These are phyloP conservation scores for Xylaria castorea DNA, from an alignment of 495 filamentous ascomycete genomes.

Conservation along the genomic window DNA sequence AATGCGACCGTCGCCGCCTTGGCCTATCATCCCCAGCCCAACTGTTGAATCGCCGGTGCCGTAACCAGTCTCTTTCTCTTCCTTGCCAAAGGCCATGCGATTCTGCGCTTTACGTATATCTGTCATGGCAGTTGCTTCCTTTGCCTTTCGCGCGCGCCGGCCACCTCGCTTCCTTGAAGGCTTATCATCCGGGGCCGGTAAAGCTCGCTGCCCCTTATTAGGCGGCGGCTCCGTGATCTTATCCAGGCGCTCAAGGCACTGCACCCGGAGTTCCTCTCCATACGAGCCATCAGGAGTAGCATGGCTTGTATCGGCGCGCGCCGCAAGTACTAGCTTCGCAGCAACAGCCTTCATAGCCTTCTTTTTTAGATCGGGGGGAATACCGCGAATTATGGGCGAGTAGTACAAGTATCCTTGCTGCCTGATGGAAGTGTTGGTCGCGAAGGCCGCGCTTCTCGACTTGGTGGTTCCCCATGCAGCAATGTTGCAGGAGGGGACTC, in stretches of 20 bases:
- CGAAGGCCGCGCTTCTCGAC: slow-evolving; percentile 81
- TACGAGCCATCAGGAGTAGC: slow-evolving; percentile 79
- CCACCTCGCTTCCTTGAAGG: slow-evolving; percentile 92
- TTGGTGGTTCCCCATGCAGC: slow-evolving; percentile 88
- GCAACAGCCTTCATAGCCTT: slow-evolving; percentile 96
- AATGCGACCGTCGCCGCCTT: slow-evolving; percentile 83
- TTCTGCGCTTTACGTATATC: slow-evolving; percentile 97
- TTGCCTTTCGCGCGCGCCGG: slow-evolving; percentile 88
- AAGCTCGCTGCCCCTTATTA: slow-evolving; percentile 84
- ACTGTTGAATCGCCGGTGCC: slow-evolving; percentile 84
- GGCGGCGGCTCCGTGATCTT: slow-evolving; percentile 94
- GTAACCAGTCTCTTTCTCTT: slow-evolving; percentile 94
- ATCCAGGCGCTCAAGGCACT: slow-evolving; percentile 87
- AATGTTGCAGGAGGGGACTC: slow-evolving; percentile 92
- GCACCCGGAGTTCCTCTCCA: slow-evolving; percentile 81
- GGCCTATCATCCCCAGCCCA: slow-evolving; percentile 94
- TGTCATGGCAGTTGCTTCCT: slow-evolving; percentile 97
- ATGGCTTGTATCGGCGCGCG: slow-evolving; percentile 88
- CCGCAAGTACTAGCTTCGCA: slow-evolving; percentile 90
- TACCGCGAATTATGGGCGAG: slow-evolving; percentile 81
- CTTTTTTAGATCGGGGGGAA: slow-evolving; percentile 85
- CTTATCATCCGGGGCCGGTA: slow-evolving; percentile 96
- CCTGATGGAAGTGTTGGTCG: slow-evolving; percentile 89
- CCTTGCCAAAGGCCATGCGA: slow-evolving; percentile 93
- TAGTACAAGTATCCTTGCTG: slow-evolving; percentile 95